phyloP scores from a whole-genome alignment of 345 rosid species.

The Syzygium aromaticum region DNA sequence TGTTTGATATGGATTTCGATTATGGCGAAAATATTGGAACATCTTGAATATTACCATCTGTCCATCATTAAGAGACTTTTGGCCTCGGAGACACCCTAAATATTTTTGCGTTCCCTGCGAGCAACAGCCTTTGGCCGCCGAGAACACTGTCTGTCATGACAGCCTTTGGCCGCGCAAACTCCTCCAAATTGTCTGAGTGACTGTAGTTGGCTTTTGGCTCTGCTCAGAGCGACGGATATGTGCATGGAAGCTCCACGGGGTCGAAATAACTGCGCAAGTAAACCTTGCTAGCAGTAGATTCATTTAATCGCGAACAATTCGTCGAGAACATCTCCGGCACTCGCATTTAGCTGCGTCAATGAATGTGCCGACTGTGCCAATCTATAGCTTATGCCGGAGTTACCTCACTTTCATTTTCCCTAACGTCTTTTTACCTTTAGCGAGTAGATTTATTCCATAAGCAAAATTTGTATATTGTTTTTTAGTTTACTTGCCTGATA shows the following conservation, averaged over 20 bases:
- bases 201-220: not conserved
- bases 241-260: not conserved
- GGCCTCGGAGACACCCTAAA: not conserved
- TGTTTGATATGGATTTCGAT: not conserved
- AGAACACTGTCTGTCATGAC: too few species aligned
- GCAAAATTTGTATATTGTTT: too few species aligned
- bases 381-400: not conserved
- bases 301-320: not conserved
- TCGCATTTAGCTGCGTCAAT: not conserved
- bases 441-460: too few species aligned
- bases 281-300: not conserved
- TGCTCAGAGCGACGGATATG: rapidly evolving
- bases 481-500: not conserved
- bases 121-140: not conserved
- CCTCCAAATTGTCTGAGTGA: not conserved
- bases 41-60: not conserved
- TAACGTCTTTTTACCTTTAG: too few species aligned
- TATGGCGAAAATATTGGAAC: rapidly evolving
- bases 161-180: not conserved
- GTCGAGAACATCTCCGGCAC: not conserved
- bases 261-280: not conserved
- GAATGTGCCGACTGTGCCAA: not conserved
- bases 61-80: not conserved
- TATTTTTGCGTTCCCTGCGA: not conserved
- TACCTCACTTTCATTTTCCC: not conserved